Base-by-base conservation (phyloP, 164 flowering plant species). In the Kalanchoe fedtschenkoi region DNA sequence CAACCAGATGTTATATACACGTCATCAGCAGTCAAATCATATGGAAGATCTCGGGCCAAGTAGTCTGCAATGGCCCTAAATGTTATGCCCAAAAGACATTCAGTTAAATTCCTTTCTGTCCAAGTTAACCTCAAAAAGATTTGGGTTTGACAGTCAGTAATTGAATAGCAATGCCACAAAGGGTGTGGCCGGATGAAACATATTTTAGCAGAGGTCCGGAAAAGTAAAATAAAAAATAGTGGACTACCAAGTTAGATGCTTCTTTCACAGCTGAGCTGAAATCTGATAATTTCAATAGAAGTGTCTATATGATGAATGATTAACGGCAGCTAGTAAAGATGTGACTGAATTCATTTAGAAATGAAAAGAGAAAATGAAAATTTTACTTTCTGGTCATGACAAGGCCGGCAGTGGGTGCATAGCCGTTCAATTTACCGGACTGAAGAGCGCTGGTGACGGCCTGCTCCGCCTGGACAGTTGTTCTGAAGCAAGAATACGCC, bases 21-120 rank as follows among this genome's bases (percentile, higher is more conserved):
- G 76, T 90, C 97, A 57, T 89, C 85, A 0, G 76, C 44, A 33
- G 81, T 73, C 55, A 89, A 68, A 72, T 82, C 63, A 73, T 82
- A 86, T 1, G 97, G 96, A 62, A 93, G 86, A 74, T 89, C 90
- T 55, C 65, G 71, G 29, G 93, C 83, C 19, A 89, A 69, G 68
- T 89, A 83, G n/a, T 84, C 90, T 0, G 96, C 88, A 59, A 88
- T 72, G 21, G 95, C 88, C 69, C 97, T 89, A n/a, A n/a, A n/a
- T n/a, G 81, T 71, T 21, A 30, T 64, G 43, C 61, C 34, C 10
- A 26, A 6, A 26, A 46, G 24, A 53, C 22, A 26, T 41, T 1
- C 13, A n/a, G 57, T 34, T n/a, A 14, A n/a, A 15, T 29, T 17
- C 37, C 61, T 41, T 44, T 21, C 28, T 54, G 58, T n/a, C 29